These are phyloP conservation scores for Eucalyptus melliodora DNA, from an alignment of 345 rosid species.

Conservation along the genomic window DNA sequence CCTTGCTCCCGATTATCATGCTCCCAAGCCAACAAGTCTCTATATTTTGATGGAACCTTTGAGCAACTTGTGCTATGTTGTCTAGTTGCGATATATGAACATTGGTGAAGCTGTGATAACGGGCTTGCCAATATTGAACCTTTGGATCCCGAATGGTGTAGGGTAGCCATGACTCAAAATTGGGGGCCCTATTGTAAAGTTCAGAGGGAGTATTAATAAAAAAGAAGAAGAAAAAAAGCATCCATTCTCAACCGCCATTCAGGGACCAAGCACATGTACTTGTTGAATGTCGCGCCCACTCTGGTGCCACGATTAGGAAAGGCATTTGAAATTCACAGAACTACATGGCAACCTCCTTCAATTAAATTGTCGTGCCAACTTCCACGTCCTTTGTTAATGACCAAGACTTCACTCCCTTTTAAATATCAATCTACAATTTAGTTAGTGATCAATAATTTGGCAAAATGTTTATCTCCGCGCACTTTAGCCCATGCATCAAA, in stretches of 20 bases:
- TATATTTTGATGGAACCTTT: too few relatives aligned
- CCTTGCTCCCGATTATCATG: too few relatives aligned
- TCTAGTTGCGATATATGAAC: too few relatives aligned
- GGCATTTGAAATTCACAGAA: too few relatives aligned
- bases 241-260: background rate
- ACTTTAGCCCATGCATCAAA: background rate
- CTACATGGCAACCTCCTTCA: background rate
- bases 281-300: background rate
- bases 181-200: background rate
- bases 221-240: too few relatives aligned
- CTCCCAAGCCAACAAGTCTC: too few relatives aligned
- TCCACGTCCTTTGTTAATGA: background rate
- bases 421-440: background rate
- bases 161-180: background rate
- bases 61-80: too few relatives aligned
- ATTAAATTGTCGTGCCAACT: background rate
- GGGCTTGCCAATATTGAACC: too few relatives aligned
- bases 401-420: background rate
- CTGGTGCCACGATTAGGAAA: too few relatives aligned
- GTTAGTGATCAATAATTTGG: background rate
- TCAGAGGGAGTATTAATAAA: too few relatives aligned
- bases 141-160: too few relatives aligned
- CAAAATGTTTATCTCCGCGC: background rate
- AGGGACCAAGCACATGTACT: background rate
- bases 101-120: background rate